phyloP scores from a whole-genome alignment of 2,329 filamentous ascomycete genomes.

The Pseudogymnoascus sp. region DNA sequence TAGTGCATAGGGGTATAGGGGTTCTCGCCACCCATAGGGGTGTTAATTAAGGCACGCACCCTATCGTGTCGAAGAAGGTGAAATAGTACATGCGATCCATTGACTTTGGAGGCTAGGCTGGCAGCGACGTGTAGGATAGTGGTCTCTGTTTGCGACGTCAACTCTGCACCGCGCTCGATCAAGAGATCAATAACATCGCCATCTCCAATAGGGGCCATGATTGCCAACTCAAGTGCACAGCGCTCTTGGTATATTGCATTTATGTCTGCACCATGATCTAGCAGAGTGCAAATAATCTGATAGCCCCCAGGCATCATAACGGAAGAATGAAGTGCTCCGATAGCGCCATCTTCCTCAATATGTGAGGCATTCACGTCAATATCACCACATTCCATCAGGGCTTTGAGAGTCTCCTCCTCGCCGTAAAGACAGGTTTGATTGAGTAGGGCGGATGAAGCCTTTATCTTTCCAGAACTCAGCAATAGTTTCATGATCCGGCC shows the following conservation, averaged over 20 bases:
- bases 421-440: neutral
- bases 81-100: neutral
- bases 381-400: neutral
- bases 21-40: neutral
- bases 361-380: neutral
- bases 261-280: neutral
- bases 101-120: neutral
- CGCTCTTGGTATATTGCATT: neutral
- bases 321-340: neutral
- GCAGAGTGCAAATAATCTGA: neutral
- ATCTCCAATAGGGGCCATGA: neutral
- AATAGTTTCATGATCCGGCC: neutral
- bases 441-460: neutral
- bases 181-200: neutral
- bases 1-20: neutral
- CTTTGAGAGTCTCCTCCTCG: neutral
- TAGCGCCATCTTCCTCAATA: neutral
- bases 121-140: slow-evolving; percentile 3
- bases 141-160: neutral
- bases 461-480: neutral
- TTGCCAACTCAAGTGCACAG: neutral
- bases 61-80: neutral
- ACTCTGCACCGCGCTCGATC: neutral
- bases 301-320: neutral
- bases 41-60: neutral